Conservation (phyloP, 169 alveolate genomes). For the Eimeria maxima region DNA sequence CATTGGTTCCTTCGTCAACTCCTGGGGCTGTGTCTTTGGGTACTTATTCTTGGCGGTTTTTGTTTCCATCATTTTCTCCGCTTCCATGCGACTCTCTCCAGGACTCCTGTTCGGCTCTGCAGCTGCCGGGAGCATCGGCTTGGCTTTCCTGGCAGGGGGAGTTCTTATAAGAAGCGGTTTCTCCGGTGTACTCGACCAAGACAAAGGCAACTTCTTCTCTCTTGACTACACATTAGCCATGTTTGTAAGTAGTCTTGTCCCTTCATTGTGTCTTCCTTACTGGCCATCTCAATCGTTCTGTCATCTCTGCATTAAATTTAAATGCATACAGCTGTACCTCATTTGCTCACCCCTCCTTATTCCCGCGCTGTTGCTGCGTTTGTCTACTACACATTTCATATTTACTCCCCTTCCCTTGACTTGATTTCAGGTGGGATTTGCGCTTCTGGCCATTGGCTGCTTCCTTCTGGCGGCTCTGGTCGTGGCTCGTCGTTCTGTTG, state of each 20-base stretch:
- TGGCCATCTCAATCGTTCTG: not conserved
- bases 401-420: not conserved
- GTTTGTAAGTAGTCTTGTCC: constrained; percentile 35
- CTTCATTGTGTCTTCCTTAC: not conserved
- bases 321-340: not conserved
- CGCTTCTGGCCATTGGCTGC: constrained; percentile 48
- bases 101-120: constrained; percentile 75
- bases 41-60: constrained; percentile 59
- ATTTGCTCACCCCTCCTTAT: not conserved
- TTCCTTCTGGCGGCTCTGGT: constrained; percentile 18
- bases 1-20: constrained; percentile 70
- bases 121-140: constrained; percentile 63
- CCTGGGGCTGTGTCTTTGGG: constrained; percentile 70
- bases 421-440: constrained; percentile 68
- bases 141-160: constrained; percentile 71
- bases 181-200: constrained; percentile 67
- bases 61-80: constrained; percentile 42
- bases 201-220: constrained; percentile 80
- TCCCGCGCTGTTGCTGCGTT: not conserved
- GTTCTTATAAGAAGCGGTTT: constrained; percentile 66
- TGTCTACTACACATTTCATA: not conserved
- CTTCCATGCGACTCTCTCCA: constrained; percentile 64
- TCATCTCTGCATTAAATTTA: not conserved
- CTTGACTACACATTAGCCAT: constrained; percentile 78
- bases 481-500: constrained; percentile 73